Evolutionary conservation across 495 filamentous ascomycete species (phyloP).

Genomic region (Aspergillus baeticus): DNA sequence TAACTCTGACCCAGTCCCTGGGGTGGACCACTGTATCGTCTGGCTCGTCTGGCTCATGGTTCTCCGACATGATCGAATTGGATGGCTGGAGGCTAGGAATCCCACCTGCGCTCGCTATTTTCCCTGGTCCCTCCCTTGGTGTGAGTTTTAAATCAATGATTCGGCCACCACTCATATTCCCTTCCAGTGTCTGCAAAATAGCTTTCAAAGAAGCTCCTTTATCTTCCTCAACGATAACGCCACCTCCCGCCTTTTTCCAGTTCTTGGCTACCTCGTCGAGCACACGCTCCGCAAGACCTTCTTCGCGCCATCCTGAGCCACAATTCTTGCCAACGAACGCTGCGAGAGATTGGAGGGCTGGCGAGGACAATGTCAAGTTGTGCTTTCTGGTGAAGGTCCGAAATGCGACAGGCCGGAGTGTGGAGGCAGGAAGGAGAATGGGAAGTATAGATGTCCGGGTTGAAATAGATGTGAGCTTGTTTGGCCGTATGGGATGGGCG

Average conservation of each 20-base stretch:
- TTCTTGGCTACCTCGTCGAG: slow-evolving; percentile 85
- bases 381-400: slow-evolving; percentile 97
- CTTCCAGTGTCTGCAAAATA: slow-evolving; percentile 79
- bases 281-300: slow-evolving; percentile 87
- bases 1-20: slow-evolving; percentile 73
- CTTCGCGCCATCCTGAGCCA: slow-evolving; percentile 94
- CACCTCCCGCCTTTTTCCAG: slow-evolving; percentile 82
- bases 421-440: slow-evolving; percentile 82
- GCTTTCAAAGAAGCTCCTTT: slow-evolving; percentile 70
- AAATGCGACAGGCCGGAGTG: slow-evolving; percentile 87
- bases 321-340: slow-evolving; percentile 90
- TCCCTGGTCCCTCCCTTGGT: slow-evolving; percentile 20
- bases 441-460: slow-evolving; percentile 77
- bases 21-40: slow-evolving; percentile 57
- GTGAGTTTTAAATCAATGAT: slow-evolving; percentile 41
- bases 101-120: slow-evolving; percentile 13
- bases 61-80: slow-evolving; percentile 28
- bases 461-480: slow-evolving; percentile 42
- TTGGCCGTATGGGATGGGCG: slow-evolving; percentile 60
- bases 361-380: slow-evolving; percentile 87
- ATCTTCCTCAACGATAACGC: slow-evolving; percentile 84
- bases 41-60: slow-evolving; percentile 61
- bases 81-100: slow-evolving; percentile 20
- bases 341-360: slow-evolving; percentile 79
- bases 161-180: slow-evolving; percentile 78